Conservation (phyloP, 2,329 filamentous ascomycete genomes). For the Cladosporium sp. region DNA sequence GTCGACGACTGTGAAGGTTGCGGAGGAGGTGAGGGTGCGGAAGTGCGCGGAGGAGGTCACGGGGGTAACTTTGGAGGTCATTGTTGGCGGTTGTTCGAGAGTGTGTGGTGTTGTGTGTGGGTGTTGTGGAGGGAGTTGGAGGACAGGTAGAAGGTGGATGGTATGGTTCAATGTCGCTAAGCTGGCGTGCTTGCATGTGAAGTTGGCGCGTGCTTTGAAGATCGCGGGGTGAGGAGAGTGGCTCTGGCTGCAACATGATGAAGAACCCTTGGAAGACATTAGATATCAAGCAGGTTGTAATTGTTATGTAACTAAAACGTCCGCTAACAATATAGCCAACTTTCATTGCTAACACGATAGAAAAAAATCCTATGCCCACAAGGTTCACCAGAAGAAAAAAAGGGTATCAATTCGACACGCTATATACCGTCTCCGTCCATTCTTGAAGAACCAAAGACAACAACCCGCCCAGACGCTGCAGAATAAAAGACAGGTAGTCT, state of each 20-base stretch:
- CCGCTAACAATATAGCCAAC: background rate
- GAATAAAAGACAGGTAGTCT: background rate
- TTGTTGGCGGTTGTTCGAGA: constrained; percentile 6
- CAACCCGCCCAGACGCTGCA: background rate
- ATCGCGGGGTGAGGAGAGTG: background rate
- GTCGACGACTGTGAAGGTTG: constrained; percentile 38
- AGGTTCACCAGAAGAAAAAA: constrained; percentile 3
- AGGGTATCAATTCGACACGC: constrained; percentile 19
- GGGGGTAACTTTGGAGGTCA: constrained; percentile 32
- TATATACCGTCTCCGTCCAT: constrained; percentile 11
- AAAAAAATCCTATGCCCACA: background rate
- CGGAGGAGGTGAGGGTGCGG: constrained; percentile 32
- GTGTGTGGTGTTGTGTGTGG: background rate
- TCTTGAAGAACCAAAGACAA: background rate
- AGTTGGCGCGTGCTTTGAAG: constrained; percentile 1
- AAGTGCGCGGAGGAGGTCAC: constrained; percentile 36
- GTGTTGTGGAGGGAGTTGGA: background rate
- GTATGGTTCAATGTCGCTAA: background rate
- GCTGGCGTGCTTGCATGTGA: constrained; percentile 8
- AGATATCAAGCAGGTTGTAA: background rate
- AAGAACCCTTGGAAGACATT: background rate
- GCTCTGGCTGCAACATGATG: background rate
- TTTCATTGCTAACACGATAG: background rate
- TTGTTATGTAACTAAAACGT: background rate
- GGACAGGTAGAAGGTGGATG: background rate